These are phyloP conservation scores for Fusarium albosuccineum DNA, from an alignment of 2,329 filamentous ascomycete genomes.

Conservation along the genomic window DNA sequence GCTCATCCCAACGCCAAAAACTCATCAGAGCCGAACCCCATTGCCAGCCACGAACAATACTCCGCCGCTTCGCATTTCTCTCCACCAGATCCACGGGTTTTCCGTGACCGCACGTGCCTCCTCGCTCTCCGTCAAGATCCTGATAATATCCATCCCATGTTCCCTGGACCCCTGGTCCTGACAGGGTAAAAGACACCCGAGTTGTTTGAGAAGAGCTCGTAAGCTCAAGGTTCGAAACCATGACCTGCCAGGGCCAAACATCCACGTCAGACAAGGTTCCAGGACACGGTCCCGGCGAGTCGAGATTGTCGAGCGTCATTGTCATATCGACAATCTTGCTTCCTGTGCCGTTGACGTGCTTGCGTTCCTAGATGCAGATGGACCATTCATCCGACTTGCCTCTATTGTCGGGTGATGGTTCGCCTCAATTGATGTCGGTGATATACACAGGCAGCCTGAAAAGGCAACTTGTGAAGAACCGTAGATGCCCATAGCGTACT, in stretches of 20 bases:
- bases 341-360: background rate
- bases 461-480: too few species aligned
- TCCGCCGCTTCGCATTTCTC: too few species aligned
- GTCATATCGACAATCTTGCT: slow-evolving; percentile 14
- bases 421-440: too few species aligned
- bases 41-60: background rate
- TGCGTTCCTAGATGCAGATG: too few species aligned
- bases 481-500: too few species aligned
- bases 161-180: background rate
- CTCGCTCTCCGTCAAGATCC: background rate
- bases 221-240: background rate
- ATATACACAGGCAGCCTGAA: too few species aligned
- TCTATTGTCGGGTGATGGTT: slow-evolving; percentile 1
- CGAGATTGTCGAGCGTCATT: slow-evolving; percentile 21
- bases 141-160: slow-evolving; percentile 14
- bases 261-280: background rate
- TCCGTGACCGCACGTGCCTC: slow-evolving; percentile 3
- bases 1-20: background rate
- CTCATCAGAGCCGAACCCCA: background rate
- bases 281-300: slow-evolving; percentile 4
- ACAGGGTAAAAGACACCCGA: background rate
- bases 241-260: background rate
- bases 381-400: too few species aligned
- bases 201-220: background rate
- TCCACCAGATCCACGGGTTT: background rate